Conservation (phyloP, 805 yeast species). For the Ogataea trehalophila region DNA sequence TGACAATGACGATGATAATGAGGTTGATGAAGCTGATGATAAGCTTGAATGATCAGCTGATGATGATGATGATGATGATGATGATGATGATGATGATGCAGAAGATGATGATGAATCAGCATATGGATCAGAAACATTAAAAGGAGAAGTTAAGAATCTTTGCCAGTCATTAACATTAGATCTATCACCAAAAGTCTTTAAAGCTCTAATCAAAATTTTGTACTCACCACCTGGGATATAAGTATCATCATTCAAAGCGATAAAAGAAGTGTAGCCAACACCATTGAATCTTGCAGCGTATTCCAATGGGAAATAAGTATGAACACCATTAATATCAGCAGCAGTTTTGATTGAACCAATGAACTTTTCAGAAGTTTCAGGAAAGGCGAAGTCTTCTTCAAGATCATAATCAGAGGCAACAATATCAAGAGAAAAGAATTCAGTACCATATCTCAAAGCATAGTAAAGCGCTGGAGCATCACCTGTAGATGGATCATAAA, state of each 20-base stretch:
- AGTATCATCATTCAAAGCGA: constrained; percentile 1
- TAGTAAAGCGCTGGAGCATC: constrained; percentile 6
- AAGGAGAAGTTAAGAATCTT: constrained; percentile 5
- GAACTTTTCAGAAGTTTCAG: constrained; percentile 6
- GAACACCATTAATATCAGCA: neutral
- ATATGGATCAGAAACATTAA: neutral
- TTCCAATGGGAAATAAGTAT: neutral
- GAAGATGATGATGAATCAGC: neutral
- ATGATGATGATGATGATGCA: neutral
- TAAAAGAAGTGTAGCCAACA: neutral
- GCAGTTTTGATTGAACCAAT: constrained; percentile 2
- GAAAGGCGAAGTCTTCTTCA: constrained; percentile 10
- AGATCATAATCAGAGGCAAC: constrained; percentile 8
- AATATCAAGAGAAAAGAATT: constrained; percentile 8
- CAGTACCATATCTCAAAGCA: constrained; percentile 9
- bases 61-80: neutral
- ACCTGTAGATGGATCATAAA: neutral
- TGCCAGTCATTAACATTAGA: constrained; percentile 8
- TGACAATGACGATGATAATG: neutral
- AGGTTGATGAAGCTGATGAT: neutral
- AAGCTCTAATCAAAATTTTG: constrained; percentile 5
- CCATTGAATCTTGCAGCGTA: neutral
- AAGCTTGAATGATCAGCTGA: too few species aligned
- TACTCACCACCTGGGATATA: constrained; percentile 7
- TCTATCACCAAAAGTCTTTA: constrained; percentile 9